Evolutionary conservation across 2,329 filamentous ascomycete genomes (phyloP).

Genomic region (Chaetomium sp.): DNA sequence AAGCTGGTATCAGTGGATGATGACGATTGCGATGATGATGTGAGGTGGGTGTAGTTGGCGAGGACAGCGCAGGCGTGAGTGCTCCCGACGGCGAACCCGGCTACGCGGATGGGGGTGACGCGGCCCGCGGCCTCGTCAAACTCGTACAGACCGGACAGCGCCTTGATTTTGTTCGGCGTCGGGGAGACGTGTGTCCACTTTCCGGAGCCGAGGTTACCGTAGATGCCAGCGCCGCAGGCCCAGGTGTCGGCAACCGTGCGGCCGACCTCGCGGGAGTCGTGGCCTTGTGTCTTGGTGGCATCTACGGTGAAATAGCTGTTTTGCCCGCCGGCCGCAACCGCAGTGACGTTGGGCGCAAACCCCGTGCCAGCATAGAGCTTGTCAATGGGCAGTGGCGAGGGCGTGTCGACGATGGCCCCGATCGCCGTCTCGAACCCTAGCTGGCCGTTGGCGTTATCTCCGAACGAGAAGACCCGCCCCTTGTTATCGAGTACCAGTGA

Average conservation of each 20-base stretch:
- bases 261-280: slow-evolving; percentile 29
- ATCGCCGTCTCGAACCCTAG: slow-evolving; percentile 70
- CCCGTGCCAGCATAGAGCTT: slow-evolving; percentile 65
- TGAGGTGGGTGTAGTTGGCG: slow-evolving; percentile 68
- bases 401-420: slow-evolving; percentile 59
- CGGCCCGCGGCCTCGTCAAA: slow-evolving; percentile 68
- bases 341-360: slow-evolving; percentile 61
- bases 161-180: slow-evolving; percentile 71
- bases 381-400: slow-evolving; percentile 62
- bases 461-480: slow-evolving; percentile 78
- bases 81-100: slow-evolving; percentile 65
- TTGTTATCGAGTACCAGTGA: slow-evolving; percentile 70
- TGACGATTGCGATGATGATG: slow-evolving; percentile 39
- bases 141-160: slow-evolving; percentile 76
- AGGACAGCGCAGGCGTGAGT: slow-evolving; percentile 80
- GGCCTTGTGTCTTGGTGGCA: slow-evolving; percentile 52
- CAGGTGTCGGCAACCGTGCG: slow-evolving; percentile 68
- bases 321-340: slow-evolving; percentile 74
- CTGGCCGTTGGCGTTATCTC: slow-evolving; percentile 88
- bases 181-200: slow-evolving; percentile 83
- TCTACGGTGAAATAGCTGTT: slow-evolving; percentile 88
- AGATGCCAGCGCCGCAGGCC: slow-evolving; percentile 80
- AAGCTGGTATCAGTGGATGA: slow-evolving; percentile 68
- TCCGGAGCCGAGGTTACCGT: slow-evolving; percentile 75
- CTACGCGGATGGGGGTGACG: slow-evolving; percentile 70